phyloP scores from a whole-genome alignment of 176 grass and related monocot species.

The Triticum timopheevii region DNA sequence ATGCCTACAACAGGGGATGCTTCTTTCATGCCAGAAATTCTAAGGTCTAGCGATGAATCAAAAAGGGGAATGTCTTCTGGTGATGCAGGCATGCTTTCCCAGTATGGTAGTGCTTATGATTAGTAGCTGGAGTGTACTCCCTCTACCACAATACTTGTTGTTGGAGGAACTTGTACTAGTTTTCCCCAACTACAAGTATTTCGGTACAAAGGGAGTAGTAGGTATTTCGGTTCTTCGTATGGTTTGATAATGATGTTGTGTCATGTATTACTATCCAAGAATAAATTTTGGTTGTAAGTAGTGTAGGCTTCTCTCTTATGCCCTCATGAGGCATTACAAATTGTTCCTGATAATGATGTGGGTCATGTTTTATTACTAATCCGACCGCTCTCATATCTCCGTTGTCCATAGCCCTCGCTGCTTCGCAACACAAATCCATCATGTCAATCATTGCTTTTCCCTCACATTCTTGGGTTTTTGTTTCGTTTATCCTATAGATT shows the following conservation, averaged over 20 bases:
- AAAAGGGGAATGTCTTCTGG: constrained; percentile 31
- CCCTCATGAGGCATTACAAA: background rate
- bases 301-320: background rate
- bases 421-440: background rate
- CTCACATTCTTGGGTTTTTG: background rate
- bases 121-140: constrained; percentile 4
- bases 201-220: background rate
- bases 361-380: background rate
- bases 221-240: constrained; percentile 10
- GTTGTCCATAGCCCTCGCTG: background rate
- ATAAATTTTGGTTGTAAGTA: constrained; percentile 18
- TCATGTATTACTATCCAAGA: constrained; percentile 13
- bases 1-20: constrained; percentile 12
- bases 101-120: constrained; percentile 31
- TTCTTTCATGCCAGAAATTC: constrained; percentile 33
- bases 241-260: constrained; percentile 14
- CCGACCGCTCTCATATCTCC: background rate
- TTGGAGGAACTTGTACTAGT: too few relatives aligned
- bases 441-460: background rate
- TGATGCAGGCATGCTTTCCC: constrained; percentile 31
- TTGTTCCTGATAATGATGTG: background rate
- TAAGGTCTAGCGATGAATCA: constrained; percentile 22
- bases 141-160: too few relatives aligned
- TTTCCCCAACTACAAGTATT: too few relatives aligned
- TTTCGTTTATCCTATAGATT: background rate